Evolutionary conservation across 495 filamentous ascomycete genomes (phyloP), one percentile per base, ranked within the genome.

Genomic region (Halenospora varia): DNA sequence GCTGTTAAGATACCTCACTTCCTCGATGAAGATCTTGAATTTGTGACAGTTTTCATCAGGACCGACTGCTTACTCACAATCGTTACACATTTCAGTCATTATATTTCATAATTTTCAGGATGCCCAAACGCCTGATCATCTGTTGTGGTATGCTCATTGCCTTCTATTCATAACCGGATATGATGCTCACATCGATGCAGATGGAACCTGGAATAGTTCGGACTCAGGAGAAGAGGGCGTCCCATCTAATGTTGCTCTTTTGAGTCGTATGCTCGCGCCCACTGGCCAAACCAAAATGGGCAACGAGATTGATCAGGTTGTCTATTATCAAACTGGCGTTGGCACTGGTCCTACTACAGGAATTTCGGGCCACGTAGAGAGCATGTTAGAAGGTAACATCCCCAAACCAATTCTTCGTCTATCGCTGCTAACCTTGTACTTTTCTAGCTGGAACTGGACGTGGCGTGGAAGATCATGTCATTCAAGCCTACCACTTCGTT

Each of bases 401-500:
- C 13, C 29, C 29, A 6, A 13, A 4, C 29, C 4, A 4, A 6
- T 35, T 6, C 29, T 13, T 35, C 13, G 4, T 4, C 6, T 6
- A 35, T 6, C 29, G 13, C 13, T 13, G 29, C 29, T 35, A 13
- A 35, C 29, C 6, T 35, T 35, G 13, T 35, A 4, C 29, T 13
- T 13, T 35, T 13, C 13, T 6, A 35, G 29, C 29, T 35, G 29
- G 29, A 13, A 35, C 29, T 58, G 77, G 78, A 22, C 63, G 66
- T 25, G 76, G 77, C 2, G 71, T 80, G 51, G 66, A 69, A 20
- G 74, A 76, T 54, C 80, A 86, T 61, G 79, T 90, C 41, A 75
- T 82, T 26, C 79, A 84, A 59, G 80, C 78, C 0, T 90, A 90
- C 65, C 72, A 79, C 10, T 90, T 87, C 61, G 67, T 88, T 11